Evolutionary conservation across 208 protist species (phyloP).

Genomic region (Leishmania martiniquensis): DNA sequence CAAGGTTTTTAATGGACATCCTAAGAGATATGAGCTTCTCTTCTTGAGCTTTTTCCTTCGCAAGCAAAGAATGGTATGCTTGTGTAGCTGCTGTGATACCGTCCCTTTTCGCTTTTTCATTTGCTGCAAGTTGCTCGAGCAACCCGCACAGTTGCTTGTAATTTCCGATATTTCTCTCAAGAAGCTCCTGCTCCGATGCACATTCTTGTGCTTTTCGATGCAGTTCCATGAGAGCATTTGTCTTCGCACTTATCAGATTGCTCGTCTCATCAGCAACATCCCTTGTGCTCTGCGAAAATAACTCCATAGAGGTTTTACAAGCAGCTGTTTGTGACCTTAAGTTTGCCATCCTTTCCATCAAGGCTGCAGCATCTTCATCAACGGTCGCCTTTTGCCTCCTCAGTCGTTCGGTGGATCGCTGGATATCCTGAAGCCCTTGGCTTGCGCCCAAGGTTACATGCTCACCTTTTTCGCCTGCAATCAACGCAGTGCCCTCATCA

Average conservation of each 20-base stretch:
- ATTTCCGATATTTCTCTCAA: not conserved
- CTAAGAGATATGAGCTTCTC: not conserved
- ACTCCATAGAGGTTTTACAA: not conserved
- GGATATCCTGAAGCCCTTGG: not conserved
- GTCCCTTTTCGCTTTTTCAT: not conserved
- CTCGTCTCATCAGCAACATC: not conserved
- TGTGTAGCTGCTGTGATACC: conserved; percentile 2
- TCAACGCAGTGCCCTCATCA: not conserved
- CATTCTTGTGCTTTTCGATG: conserved; percentile 3
- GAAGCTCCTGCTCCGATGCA: not conserved
- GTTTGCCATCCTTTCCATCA: not conserved
- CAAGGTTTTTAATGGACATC: conserved; percentile 4
- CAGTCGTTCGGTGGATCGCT: conserved; percentile 4
- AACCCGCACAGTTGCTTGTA: not conserved
- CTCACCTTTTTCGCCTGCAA: not conserved
- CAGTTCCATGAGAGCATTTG: not conserved
- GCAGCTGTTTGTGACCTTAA: not conserved
- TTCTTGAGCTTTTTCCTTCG: not conserved
- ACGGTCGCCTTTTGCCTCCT: not conserved
- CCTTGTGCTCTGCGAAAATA: not conserved
- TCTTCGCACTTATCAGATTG: not conserved
- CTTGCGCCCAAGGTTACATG: not conserved
- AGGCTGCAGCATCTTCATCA: not conserved
- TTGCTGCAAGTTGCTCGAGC: not conserved
- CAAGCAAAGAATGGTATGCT: conserved; percentile 1